Percentiles rank a stretch among this genome's conserved stretches.
Conservation (phyloP, 257 asterid genomes). For the Anisodus acutangulus region DNA sequence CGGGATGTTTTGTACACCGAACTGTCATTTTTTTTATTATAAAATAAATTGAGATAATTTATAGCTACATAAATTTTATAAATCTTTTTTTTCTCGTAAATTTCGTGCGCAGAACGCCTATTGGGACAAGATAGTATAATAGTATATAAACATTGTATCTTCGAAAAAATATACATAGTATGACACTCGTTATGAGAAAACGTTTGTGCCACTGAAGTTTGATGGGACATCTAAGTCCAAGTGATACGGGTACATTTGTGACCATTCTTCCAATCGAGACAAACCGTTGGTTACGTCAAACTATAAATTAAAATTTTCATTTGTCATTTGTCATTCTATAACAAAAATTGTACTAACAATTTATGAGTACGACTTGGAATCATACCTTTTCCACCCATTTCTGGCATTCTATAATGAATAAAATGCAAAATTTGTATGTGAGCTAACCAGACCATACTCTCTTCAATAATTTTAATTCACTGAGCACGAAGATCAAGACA, state of each 20-base stretch:
- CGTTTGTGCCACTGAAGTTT: neutral
- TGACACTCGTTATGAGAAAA: neutral
- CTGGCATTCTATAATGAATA: neutral
- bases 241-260: neutral
- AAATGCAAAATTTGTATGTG: neutral
- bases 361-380: neutral
- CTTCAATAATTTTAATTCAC: neutral
- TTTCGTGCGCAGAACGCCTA: too few species aligned
- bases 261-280: neutral
- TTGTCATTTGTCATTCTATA: neutral
- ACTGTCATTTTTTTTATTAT: too few species aligned
- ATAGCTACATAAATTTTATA: too few species aligned
- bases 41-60: too few species aligned
- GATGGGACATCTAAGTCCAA: neutral
- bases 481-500: neutral
- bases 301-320: neutral
- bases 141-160: too few species aligned
- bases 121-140: too few species aligned
- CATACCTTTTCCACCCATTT: neutral
- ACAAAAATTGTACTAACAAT: neutral
- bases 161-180: too few species aligned
- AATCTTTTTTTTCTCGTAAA: too few species aligned
- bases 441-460: neutral
- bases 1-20: too few species aligned
- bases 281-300: neutral